These are phyloP conservation scores for Pythium aquatile DNA, from an alignment of 352 stramenopile species.

Conservation along the genomic window DNA sequence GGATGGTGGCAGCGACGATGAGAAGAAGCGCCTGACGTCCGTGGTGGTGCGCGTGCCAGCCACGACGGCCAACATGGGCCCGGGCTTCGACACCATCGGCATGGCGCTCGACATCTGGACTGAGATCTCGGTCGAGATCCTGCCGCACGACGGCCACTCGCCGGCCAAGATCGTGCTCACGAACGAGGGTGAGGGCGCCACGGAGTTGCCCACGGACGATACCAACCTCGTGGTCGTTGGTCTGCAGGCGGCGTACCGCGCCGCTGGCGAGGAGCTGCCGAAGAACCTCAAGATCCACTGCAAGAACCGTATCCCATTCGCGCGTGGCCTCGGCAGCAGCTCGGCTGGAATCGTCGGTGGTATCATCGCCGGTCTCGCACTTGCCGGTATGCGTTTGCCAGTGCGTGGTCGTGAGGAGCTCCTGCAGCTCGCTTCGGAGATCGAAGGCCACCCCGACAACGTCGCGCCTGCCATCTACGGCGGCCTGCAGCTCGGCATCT, in stretches of 20 bases:
- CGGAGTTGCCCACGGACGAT: slow-evolving; percentile 89
- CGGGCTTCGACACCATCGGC: slow-evolving; percentile 97
- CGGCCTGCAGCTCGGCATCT: slow-evolving; percentile 94
- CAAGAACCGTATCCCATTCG: slow-evolving; percentile 97
- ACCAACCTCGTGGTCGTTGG: slow-evolving; percentile 94
- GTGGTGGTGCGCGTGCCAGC: slow-evolving; percentile 98
- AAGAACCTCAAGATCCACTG: slow-evolving; percentile 95
- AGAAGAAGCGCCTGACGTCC: slow-evolving; percentile 60
- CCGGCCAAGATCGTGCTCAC: slow-evolving; percentile 92
- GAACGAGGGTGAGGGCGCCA: slow-evolving; percentile 95
- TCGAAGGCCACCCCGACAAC: slow-evolving; percentile 99
- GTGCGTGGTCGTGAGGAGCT: slow-evolving; percentile 92
- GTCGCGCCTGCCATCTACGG: slow-evolving; percentile 99
- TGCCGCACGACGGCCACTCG: slow-evolving; percentile 30
- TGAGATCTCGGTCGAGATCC: slow-evolving; percentile 95
- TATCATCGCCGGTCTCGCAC: slow-evolving; percentile 97
- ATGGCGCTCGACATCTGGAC: slow-evolving; percentile 99
- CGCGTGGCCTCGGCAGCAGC: slow-evolving; percentile 94
- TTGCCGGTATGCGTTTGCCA: slow-evolving; percentile 93
- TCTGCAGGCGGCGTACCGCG: slow-evolving; percentile 94
- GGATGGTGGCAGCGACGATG: slow-evolving; percentile 22
- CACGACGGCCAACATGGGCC: slow-evolving; percentile 98
- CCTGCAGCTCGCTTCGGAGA: slow-evolving; percentile 95
- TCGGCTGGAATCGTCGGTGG: slow-evolving; percentile 98
- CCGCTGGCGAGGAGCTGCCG: slow-evolving; percentile 93